Conservation (phyloP, 768 basidiomycete species). For the Chalciporus sphaerocephalus region DNA sequence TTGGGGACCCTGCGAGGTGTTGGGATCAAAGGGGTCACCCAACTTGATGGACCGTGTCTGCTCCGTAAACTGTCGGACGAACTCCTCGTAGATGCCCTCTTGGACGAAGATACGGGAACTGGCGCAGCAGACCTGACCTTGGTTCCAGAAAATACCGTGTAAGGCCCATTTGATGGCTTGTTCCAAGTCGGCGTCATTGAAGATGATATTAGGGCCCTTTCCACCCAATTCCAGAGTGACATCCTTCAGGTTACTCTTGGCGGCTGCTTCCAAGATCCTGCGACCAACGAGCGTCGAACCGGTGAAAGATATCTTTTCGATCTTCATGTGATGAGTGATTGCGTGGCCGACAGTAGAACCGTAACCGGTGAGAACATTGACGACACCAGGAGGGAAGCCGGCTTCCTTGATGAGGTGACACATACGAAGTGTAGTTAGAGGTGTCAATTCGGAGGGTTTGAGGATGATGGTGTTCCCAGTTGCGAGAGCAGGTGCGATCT, state of each 20-base stretch:
- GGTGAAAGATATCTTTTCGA: slow-evolving; percentile 81
- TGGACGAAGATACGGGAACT: slow-evolving; percentile 79
- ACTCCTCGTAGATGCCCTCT: slow-evolving; percentile 83
- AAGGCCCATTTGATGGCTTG: slow-evolving; percentile 68
- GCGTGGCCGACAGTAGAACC: slow-evolving; percentile 68
- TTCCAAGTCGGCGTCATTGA: slow-evolving; percentile 42
- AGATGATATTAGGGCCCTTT: slow-evolving; percentile 47
- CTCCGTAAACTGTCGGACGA: slow-evolving; percentile 55
- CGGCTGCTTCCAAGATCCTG: slow-evolving; percentile 75
- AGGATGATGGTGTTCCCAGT: slow-evolving; percentile 74
- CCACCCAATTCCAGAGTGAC: slow-evolving; percentile 57
- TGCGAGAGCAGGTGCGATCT: slow-evolving; percentile 72
- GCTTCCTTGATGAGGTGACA: slow-evolving; percentile 56
- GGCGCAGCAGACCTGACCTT: slow-evolving; percentile 76
- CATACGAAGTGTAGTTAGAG: slow-evolving; percentile 56
- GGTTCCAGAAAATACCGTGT: slow-evolving; percentile 69
- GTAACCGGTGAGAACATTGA: slow-evolving; percentile 76
- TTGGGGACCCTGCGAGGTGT: slow-evolving; percentile 71
- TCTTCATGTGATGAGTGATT: slow-evolving; percentile 57
- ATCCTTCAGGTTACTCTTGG: slow-evolving; percentile 86
- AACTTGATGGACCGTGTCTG: slow-evolving; percentile 54
- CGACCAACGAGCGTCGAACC: slow-evolving; percentile 78
- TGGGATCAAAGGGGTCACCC: slow-evolving; percentile 64
- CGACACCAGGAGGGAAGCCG: slow-evolving; percentile 71
- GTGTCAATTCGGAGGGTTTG: slow-evolving; percentile 80